Percentiles rank a stretch among this genome's conserved stretches.
Conservation (phyloP, 805 yeast genomes). For the Metschnikowia aberdeeniae region DNA sequence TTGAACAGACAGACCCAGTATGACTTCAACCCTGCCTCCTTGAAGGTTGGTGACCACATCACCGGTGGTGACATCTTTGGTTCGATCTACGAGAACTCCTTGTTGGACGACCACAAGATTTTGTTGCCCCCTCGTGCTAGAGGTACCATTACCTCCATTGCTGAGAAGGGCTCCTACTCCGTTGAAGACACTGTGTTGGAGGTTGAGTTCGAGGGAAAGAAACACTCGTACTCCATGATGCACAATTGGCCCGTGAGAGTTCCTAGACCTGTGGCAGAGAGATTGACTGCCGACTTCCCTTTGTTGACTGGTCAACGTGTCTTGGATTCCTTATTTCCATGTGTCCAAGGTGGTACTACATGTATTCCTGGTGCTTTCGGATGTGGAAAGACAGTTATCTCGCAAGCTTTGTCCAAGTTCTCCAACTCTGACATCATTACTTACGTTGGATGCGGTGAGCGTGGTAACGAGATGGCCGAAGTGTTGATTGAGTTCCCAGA, state of each 20-base stretch:
- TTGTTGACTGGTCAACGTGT: slow-evolving; percentile 98
- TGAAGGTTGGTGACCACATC: slow-evolving; percentile 94
- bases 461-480: slow-evolving; percentile 99
- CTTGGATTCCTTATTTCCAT: slow-evolving; percentile 93
- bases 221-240: slow-evolving; percentile 81
- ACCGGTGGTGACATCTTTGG: slow-evolving; percentile 98
- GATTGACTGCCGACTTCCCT: slow-evolving; percentile 90
- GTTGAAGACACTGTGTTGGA: slow-evolving; percentile 88
- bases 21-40: slow-evolving; percentile 76
- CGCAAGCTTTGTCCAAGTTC: slow-evolving; percentile 94
- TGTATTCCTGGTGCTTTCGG: slow-evolving; percentile 99
- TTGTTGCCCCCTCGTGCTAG: slow-evolving; percentile 97
- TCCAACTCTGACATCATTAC: slow-evolving; percentile 96
- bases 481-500: slow-evolving; percentile 99
- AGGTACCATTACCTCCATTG: slow-evolving; percentile 91
- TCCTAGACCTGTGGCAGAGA: slow-evolving; percentile 97
- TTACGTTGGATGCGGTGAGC: slow-evolving; percentile 91
- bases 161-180: slow-evolving; percentile 84
- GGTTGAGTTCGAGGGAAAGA: slow-evolving; percentile 90
- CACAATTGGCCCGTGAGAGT: slow-evolving; percentile 99
- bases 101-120: slow-evolving; percentile 88
- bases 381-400: slow-evolving; percentile 97
- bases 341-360: slow-evolving; percentile 99
- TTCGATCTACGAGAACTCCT: slow-evolving; percentile 87
- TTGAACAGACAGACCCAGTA: slow-evolving; percentile 75